phyloP scores from a whole-genome alignment of 2,329 filamentous ascomycete genomes.

The Stemphylium beticola region DNA sequence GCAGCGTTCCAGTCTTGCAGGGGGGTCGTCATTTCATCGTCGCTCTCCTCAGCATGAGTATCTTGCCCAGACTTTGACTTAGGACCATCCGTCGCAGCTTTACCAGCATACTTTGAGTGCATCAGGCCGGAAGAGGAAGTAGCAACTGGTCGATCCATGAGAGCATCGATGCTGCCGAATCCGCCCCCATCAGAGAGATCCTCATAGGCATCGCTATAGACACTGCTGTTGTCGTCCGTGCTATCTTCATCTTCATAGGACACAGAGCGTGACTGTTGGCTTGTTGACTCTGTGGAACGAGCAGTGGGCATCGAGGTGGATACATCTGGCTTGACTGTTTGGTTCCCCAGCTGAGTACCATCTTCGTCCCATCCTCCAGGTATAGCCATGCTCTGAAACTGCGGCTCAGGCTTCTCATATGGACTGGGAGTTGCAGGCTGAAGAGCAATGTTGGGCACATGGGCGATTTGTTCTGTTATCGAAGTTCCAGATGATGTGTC shows the following conservation, averaged over 20 bases:
- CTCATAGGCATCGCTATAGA: constrained; percentile 80
- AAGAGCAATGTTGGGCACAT: constrained; percentile 44
- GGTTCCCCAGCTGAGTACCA: constrained; percentile 24
- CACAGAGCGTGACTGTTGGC: constrained; percentile 7
- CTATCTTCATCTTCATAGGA: constrained; percentile 26
- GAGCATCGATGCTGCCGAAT: constrained; percentile 75
- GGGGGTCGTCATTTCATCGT: constrained; percentile 14
- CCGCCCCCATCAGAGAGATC: constrained; percentile 70
- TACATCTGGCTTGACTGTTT: background rate
- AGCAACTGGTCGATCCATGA: constrained; percentile 65
- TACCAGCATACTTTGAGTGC: constrained; percentile 33
- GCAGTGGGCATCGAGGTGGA: background rate
- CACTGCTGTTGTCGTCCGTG: constrained; percentile 54
- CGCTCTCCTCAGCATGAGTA: constrained; percentile 7
- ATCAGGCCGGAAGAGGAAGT: constrained; percentile 31
- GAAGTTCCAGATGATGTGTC: constrained; percentile 15
- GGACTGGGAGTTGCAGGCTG: constrained; percentile 46
- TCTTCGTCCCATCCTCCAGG: constrained; percentile 43
- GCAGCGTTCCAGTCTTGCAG: constrained; percentile 70
- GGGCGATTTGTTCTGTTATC: constrained; percentile 18
- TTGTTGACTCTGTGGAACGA: constrained; percentile 8
- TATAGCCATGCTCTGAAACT: constrained; percentile 34
- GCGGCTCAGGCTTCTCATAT: constrained; percentile 31
- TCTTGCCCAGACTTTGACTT: constrained; percentile 21
- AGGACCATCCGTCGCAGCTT: constrained; percentile 18